phyloP scores from a whole-genome alignment of 176 grass and related monocot genomes.

The Themeda triandra region DNA sequence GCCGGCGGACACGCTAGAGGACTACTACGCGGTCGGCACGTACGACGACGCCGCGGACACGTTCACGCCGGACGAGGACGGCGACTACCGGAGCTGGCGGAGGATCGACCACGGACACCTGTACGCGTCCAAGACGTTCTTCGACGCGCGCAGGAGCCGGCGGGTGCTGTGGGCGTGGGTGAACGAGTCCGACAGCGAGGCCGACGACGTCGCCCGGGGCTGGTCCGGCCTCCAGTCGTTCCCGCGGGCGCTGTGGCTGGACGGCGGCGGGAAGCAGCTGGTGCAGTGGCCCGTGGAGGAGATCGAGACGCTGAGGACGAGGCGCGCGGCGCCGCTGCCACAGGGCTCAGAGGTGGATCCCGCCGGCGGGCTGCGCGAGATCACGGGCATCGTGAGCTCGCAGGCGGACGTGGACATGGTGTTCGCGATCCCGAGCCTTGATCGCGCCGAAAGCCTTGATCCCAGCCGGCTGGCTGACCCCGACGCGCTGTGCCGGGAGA shows the following conservation, averaged over 20 bases:
- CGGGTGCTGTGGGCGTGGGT: constrained; percentile 56
- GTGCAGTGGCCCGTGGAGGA: constrained; percentile 77
- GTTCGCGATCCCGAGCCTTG: constrained; percentile 41
- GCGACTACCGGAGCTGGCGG: constrained; percentile 29
- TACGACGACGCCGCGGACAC: constrained; percentile 41
- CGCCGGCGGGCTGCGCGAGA: constrained; percentile 24
- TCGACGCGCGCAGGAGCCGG: constrained; percentile 31
- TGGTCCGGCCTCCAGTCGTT: constrained; percentile 66
- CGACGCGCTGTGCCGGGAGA: constrained; percentile 33
- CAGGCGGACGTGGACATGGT: constrained; percentile 63
- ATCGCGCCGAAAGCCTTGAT: constrained; percentile 33
- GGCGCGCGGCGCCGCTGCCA: neutral
- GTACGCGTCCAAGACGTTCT: constrained; percentile 68
- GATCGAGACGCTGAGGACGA: constrained; percentile 44
- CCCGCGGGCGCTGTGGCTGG: constrained; percentile 60
- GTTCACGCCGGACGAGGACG: constrained; percentile 38
- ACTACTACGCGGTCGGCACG: constrained; percentile 49
- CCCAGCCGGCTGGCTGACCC: constrained; percentile 33
- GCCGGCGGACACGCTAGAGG: constrained; percentile 26
- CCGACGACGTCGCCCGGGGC: constrained; percentile 39
- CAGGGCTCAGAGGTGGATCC: neutral
- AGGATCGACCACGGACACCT: constrained; percentile 56
- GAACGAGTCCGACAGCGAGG: constrained; percentile 47
- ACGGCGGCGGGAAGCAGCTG: constrained; percentile 41
- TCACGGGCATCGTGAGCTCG: constrained; percentile 32